Percentiles rank a stretch among this genome's conserved stretches.
These are phyloP conservation scores for Fusarium musae DNA, from an alignment of 2,329 filamentous ascomycete genomes.

Conservation along the genomic window DNA sequence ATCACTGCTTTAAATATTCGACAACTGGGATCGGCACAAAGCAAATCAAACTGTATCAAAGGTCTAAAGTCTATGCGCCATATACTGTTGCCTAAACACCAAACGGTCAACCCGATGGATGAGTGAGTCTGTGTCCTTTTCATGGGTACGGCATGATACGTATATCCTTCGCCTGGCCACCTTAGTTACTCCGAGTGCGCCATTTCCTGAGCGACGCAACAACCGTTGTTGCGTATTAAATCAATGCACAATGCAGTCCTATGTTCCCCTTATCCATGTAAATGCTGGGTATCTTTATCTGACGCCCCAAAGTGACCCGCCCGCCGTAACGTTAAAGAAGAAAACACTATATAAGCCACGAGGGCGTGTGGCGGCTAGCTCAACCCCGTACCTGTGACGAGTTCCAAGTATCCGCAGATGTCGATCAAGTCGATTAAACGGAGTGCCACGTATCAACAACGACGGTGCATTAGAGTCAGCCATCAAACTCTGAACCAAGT, in stretches of 20 bases:
- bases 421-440: not conserved
- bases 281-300: conserved; percentile 44
- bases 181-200: conserved; percentile 38
- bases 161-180: conserved; percentile 11
- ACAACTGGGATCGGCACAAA: not conserved
- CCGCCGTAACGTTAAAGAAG: conserved; percentile 14
- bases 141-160: not conserved
- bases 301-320: conserved; percentile 27
- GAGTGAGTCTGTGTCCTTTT: conserved; percentile 1
- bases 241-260: conserved; percentile 31
- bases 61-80: conserved; percentile 30
- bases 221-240: conserved; percentile 24
- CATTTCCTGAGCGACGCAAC: conserved; percentile 21
- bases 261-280: conserved; percentile 41
- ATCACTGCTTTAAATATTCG: not conserved
- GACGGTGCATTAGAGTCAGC: not conserved
- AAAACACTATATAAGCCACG: conserved; percentile 14
- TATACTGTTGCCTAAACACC: conserved; percentile 12
- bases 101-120: not conserved
- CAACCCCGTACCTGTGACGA: not conserved
- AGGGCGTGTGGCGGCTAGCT: not conserved
- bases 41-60: not conserved
- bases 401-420: not conserved
- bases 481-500: not conserved
- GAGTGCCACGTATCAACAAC: conserved; percentile 3